phyloP scores from a whole-genome alignment of 164 flowering plant genomes.

The Akebia trifoliata region DNA sequence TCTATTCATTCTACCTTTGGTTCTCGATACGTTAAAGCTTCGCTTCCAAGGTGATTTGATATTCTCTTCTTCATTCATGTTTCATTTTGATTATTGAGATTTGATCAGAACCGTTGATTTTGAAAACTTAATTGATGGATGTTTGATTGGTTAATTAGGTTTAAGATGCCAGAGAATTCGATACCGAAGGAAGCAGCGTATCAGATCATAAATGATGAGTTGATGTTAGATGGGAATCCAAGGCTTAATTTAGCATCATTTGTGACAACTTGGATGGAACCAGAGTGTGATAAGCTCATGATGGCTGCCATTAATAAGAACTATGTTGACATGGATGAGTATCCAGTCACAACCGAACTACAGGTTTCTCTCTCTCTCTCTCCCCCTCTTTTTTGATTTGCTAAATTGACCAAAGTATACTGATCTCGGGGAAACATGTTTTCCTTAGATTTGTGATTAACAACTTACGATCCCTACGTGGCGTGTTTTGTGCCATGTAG shows the following conservation, averaged over 20 bases:
- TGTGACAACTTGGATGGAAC: slow-evolving; percentile 35
- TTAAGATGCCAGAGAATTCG: slow-evolving; percentile 22
- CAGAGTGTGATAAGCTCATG: slow-evolving; percentile 31
- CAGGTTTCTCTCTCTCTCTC: slow-evolving; percentile 10
- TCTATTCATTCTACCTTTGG: no score
- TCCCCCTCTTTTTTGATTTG: background rate
- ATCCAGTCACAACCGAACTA: slow-evolving; percentile 27
- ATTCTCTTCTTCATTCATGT: no score
- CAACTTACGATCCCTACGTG: no score
- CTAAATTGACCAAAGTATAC: background rate
- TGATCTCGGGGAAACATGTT: background rate
- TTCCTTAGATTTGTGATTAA: no score
- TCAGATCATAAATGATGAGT: slow-evolving; percentile 31
- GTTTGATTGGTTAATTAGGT: no score
- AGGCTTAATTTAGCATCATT: slow-evolving; percentile 30
- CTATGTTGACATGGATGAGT: slow-evolving; percentile 33
- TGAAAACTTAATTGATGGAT: no score
- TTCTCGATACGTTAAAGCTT: no score
- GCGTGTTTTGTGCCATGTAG: no score
- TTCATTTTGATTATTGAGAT: no score
- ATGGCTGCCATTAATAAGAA: slow-evolving; percentile 30
- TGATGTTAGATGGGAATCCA: slow-evolving; percentile 33
- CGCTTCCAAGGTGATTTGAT: no score
- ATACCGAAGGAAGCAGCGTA: slow-evolving; percentile 28
- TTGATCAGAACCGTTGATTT: no score